These are phyloP conservation scores for Amylostereum chailletii DNA, from an alignment of 1,284 basidiomycete genomes.

Conservation along the genomic window DNA sequence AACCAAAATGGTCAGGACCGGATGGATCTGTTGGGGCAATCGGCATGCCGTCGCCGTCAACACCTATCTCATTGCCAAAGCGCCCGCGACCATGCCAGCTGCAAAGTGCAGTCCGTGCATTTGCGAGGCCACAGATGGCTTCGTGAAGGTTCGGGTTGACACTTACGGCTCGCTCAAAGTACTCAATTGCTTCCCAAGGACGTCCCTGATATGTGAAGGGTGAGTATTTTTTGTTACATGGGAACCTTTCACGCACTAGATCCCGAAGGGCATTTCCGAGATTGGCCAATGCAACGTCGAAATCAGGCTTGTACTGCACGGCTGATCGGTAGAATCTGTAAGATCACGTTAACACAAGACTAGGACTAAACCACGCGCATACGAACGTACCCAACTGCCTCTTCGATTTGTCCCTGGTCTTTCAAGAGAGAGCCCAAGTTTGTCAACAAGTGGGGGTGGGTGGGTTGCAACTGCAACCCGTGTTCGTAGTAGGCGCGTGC, in stretches of 20 bases:
- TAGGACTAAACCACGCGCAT: not conserved
- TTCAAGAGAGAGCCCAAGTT: conserved; percentile 55
- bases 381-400: conserved; percentile 39
- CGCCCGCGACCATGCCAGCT: conserved; percentile 44
- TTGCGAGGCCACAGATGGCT: conserved; percentile 47
- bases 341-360: conserved; percentile 13
- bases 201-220: conserved; percentile 26
- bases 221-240: too few species aligned
- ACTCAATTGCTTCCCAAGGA: conserved; percentile 42
- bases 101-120: conserved; percentile 44
- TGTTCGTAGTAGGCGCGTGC: conserved; percentile 47
- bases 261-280: conserved; percentile 55
- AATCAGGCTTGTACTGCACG: conserved; percentile 43
- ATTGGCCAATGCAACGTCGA: conserved; percentile 54
- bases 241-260: conserved; percentile 18
- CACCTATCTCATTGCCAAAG: conserved; percentile 12
- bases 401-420: conserved; percentile 41
- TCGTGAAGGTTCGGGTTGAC: conserved; percentile 49
- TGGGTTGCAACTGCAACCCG: conserved; percentile 43
- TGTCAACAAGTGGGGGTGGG: conserved; percentile 52
- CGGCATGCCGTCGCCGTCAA: conserved; percentile 16
- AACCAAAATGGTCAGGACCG: conserved; percentile 20
- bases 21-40: conserved; percentile 13
- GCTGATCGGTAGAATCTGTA: conserved; percentile 38
- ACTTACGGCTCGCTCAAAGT: conserved; percentile 43